Evolutionary conservation across 352 stramenopile species (phyloP), one percentile per base, ranked within the genome.

Genomic region (Globisporangium spiculum): DNA sequence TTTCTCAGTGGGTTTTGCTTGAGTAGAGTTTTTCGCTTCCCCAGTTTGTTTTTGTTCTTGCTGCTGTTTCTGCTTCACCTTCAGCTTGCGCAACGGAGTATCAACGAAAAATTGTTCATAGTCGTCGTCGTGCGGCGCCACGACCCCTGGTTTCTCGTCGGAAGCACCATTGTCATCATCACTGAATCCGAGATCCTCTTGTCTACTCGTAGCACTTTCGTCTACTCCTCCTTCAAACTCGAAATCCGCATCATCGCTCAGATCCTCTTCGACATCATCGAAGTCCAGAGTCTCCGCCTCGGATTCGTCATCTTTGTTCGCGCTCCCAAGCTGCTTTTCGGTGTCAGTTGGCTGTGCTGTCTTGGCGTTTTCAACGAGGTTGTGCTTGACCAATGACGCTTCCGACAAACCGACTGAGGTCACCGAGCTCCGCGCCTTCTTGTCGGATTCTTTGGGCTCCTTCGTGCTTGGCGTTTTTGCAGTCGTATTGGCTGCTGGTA

Each of bases 141-240:
- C 48, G 26, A 61, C 50, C 16, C 12, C 59, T 26, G 58, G 48
- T 3, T 24, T 32, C 4, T 48, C 67, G 1, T 59, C 34, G 48
- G 78, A 75, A 36, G 69, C 78, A 22, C 80, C 76, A 41, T 81
- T 69, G 53, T 76, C 81, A 54, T 81, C 74, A 53, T 84, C 60
- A 24, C 66, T 71, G 22, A 71, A 67, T 12, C 66, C 66, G 1
- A 71, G 53, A 41, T 71, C 66, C 1, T 61, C 60, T 63, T 63
- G 50, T 3, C 60, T 55, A 9, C 44, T 60, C 5, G 30, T 65
- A n/a, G 20, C 26, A 22, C 18, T n/a, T 5, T 52, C 44, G 2
- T 24, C 44, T 22, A 20, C 16, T 14, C 27, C 34, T 59, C 62
- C 63, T 36, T 41, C 54, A 57, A 59, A 22, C 5, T 57, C 44